Conservation (phyloP, 768 basidiomycete species). For the Boletales sp. region DNA sequence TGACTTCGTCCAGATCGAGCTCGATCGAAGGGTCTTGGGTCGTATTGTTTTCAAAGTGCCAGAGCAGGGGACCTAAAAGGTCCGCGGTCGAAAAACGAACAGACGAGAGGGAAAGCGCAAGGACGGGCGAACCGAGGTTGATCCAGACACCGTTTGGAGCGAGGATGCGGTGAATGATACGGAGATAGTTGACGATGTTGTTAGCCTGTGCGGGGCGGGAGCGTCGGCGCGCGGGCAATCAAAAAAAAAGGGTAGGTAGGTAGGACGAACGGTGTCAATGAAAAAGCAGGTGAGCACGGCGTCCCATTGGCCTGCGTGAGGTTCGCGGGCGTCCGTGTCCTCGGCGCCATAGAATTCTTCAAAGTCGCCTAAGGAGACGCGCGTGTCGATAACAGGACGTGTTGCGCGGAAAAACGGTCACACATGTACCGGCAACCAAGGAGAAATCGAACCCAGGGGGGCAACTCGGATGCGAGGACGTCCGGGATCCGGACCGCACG, state of each 20-base stretch:
- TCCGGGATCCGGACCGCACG: no score
- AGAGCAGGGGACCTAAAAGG: constrained; percentile 76
- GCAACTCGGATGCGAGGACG: constrained; percentile 62
- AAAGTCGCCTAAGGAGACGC: no score
- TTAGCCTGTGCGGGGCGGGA: no score
- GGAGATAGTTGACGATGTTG: constrained; percentile 29
- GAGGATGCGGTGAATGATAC: constrained; percentile 30
- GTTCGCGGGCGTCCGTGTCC: constrained; percentile 9
- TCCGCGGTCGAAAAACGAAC: not conserved
- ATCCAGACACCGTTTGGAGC: constrained; percentile 90
- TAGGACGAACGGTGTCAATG: no score
- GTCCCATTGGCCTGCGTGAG: no score
- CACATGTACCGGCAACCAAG: constrained; percentile 49
- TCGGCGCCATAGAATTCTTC: constrained; percentile 31
- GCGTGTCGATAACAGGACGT: not conserved
- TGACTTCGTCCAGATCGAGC: constrained; percentile 86
- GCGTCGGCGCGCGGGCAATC: no score
- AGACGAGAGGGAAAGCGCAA: no score
- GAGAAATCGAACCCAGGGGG: constrained; percentile 16
- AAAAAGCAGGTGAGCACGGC: constrained; percentile 23
- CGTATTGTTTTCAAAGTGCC: constrained; percentile 94
- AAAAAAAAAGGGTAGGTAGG: not conserved
- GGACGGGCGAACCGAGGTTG: constrained; percentile 62
- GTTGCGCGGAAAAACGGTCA: no score
- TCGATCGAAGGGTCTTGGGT: constrained; percentile 82